Percentiles rank a stretch among this genome's conserved stretches.
Conservation (phyloP, 441 rosid species). For the Euphorbia corollata region DNA sequence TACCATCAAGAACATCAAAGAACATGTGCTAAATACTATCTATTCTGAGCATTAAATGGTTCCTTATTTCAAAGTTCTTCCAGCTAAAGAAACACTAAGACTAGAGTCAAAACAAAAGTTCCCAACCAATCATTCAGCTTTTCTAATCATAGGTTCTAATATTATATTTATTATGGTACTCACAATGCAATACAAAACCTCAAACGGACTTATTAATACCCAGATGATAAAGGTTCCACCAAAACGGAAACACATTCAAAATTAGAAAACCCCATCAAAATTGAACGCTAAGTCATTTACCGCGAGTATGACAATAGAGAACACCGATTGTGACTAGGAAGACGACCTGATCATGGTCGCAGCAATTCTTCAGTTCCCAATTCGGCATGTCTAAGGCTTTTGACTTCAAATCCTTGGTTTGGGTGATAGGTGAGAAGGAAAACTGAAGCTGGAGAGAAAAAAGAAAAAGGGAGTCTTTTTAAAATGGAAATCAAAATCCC, state of each 20-base stretch:
- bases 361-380: slow-evolving; percentile 74
- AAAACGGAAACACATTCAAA: background rate
- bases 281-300: slow-evolving; percentile 28
- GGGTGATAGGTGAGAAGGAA: slow-evolving; percentile 15
- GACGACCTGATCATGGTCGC: slow-evolving; percentile 52
- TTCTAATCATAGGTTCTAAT: too few relatives aligned
- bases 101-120: background rate
- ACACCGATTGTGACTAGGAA: slow-evolving; percentile 57
- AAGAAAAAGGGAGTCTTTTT: background rate
- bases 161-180: background rate
- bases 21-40: background rate
- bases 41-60: background rate
- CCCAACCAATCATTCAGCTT: background rate
- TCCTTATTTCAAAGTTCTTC: background rate
- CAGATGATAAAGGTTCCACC: background rate
- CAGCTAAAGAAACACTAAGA: background rate
- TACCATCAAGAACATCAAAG: background rate
- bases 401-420: background rate
- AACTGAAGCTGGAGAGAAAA: slow-evolving; percentile 1
- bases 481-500: background rate
- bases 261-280: background rate
- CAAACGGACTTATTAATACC: background rate
- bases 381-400: slow-evolving; percentile 29
- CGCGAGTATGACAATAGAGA: slow-evolving; percentile 66
- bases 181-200: background rate